Evolutionary conservation across 148 eudicot genomes (phyloP).

Genomic region (Rhododendron ovatum): DNA sequence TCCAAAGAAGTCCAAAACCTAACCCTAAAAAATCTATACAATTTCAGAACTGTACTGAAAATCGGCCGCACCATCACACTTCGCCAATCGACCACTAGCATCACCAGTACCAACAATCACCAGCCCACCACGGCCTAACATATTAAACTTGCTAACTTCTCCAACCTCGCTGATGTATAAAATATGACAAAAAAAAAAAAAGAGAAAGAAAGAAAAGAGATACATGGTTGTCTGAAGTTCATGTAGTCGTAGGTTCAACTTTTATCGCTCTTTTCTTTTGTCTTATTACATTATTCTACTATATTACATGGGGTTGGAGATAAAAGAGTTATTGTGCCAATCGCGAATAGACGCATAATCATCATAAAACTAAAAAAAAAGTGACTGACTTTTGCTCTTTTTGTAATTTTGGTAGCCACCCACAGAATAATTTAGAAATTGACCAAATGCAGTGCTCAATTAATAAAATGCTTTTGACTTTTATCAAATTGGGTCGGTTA

Average conservation of each 20-base stretch:
- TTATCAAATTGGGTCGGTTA: background rate
- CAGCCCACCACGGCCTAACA: no score
- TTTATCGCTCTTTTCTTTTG: background rate
- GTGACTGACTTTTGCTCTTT: background rate
- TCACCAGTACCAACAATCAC: no score
- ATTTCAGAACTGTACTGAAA: no score
- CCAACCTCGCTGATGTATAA: no score
- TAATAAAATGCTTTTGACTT: background rate
- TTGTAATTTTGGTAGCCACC: background rate
- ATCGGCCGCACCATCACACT: no score
- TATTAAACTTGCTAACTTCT: no score
- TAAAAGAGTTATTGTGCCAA: background rate
- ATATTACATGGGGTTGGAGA: background rate
- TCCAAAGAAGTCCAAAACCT: no score
- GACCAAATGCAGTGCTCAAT: background rate
- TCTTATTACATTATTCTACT: background rate
- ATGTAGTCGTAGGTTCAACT: background rate
- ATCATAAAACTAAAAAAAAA: background rate
- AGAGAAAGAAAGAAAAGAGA: no score
- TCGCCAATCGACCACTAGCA: no score
- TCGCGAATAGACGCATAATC: background rate
- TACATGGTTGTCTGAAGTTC: background rate
- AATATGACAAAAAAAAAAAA: no score
- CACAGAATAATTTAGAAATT: background rate
- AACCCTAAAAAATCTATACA: no score